Base-by-base conservation (phyloP, 805 yeast genomes). In the Monosporozyma unispora region DNA sequence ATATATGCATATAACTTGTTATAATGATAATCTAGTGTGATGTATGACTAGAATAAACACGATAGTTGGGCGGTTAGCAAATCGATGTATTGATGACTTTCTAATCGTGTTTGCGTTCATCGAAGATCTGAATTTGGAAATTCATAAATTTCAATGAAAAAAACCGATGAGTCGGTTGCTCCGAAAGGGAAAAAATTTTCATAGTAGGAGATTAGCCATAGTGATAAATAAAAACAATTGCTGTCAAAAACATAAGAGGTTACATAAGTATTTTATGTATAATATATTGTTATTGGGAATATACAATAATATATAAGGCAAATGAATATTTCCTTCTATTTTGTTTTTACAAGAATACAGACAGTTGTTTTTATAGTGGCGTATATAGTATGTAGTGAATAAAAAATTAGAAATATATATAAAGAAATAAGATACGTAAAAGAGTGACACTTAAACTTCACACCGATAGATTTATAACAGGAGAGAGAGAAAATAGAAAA, bases 61-160 rank as follows among this genome's bases (percentile, higher is more conserved):
- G 16, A 39, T 14, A 39, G 27, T 14, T 39, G 42, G 42, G 42
- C 42, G 42, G 42, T 39, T 39, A 39, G 16, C 11, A 21, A 14
- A 12, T 39, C n/a, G n/a, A 39, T 4, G 12, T 39, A 39, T 7
- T 12, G 14, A n/a, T 7, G 22, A 18, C n/a, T 35, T 31, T 31
- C 35, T n/a, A 31, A n/a, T 31, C 35, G 16, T 35, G 39, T 35
- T 35, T 35, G 39, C 22, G 21, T 35, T 39, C 14, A 39, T 39
- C n/a, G 42, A 39, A 39, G 42, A 39, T 39, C 42, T 39, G n/a
- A 21, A 39, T 18, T 21, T 39, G 42, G 42, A 39, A 39, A 19
- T 35, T 18, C 22, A 18, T 35, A 18, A 35, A 35, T 16, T 35
- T 35, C 12, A 35, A 35, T 18, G 22, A 35, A 35, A 35, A 35